Base-by-base conservation (phyloP, 768 basidiomycete genomes). In the Flagelloscypha sp. region DNA sequence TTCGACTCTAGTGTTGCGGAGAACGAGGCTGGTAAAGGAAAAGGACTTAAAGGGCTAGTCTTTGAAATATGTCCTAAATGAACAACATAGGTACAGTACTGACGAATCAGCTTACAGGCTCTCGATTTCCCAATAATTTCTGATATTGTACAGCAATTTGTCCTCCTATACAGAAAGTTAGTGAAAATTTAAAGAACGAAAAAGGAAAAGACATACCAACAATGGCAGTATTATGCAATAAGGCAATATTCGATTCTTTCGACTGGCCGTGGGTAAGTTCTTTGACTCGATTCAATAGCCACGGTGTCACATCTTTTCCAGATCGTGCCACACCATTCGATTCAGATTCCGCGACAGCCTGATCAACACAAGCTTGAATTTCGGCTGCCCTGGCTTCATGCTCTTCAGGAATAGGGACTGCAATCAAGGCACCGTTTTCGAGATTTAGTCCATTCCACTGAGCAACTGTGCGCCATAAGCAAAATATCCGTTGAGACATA, bases 231-330 rank as follows among this genome's bases (percentile, higher is more conserved):
- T 97, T 97, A 56, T 84, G 72, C 29, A 99, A 72, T 8, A 98
- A 63, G 3, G 88, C 93, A 36, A 94, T 68, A 61, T 99, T 95
- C 69, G 62, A 54, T 6, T 67, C 61, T 34, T 95, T 59, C 5
- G 88, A 89, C 41, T 65, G 66, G 2, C 89, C 89, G 21, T 70
- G 51, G 0, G 84, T 89, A 31, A 98, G 64, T 53, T 94, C 83
- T 11, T 71, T 70, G 2, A 98, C 79, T 20, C 94, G 77, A 28
- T 70, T 66, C 20, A 99, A 64, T 7, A 99, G 63, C 94, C 94
- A 98, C 6, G 95, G 95, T 1, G 95, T 99, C 5, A 74, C 90
- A 41, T 89, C 85, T 48, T 95, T 97, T 3, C 95, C 95, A 12
- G 68, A 63, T 47, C 66, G 76, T 48, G 72, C 82, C 30, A 94